Conservation (phyloP, 495 filamentous ascomycete genomes). For the Ramalina peruviana region DNA sequence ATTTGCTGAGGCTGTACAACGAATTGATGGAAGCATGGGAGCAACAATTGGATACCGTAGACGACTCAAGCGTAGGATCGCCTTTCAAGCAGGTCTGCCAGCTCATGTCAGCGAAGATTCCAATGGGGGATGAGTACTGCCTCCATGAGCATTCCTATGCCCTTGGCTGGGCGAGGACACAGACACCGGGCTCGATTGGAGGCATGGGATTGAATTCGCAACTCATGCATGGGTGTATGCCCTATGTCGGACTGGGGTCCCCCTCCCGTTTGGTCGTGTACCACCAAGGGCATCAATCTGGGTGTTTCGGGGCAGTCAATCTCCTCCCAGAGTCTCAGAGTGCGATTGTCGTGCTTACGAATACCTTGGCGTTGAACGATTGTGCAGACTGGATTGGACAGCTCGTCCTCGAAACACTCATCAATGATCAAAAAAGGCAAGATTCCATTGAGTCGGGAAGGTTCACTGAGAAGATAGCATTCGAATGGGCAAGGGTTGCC, state of each 20-base stretch:
- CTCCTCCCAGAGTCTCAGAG: constrained; percentile 19
- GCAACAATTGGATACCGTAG: constrained; percentile 1
- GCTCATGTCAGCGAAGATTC: constrained; percentile 7
- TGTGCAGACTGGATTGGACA: constrained; percentile 19
- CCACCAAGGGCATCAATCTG: constrained; percentile 17
- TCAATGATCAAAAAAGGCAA: constrained; percentile 1
- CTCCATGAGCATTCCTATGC: constrained; percentile 8
- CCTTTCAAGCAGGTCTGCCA: constrained; percentile 5
- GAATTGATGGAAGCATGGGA: background rate
- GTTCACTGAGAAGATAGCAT: no score
- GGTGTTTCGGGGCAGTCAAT: constrained; percentile 9
- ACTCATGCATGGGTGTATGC: constrained; percentile 7
- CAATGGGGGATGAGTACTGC: background rate
- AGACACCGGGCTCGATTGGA: constrained; percentile 12
- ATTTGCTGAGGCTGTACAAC: constrained; percentile 7
- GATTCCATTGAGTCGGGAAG: no score
- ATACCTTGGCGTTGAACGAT: constrained; percentile 17
- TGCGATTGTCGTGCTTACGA: constrained; percentile 18
- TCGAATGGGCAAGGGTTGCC: no score
- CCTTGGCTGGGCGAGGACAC: constrained; percentile 8
- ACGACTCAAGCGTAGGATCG: background rate
- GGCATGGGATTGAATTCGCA: background rate
- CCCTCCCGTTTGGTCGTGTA: constrained; percentile 12
- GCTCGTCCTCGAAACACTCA: constrained; percentile 12
- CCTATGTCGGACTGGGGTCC: constrained; percentile 9